These are phyloP conservation scores for Diplocarpon rosae DNA, from an alignment of 2,329 filamentous ascomycete species.

Conservation along the genomic window DNA sequence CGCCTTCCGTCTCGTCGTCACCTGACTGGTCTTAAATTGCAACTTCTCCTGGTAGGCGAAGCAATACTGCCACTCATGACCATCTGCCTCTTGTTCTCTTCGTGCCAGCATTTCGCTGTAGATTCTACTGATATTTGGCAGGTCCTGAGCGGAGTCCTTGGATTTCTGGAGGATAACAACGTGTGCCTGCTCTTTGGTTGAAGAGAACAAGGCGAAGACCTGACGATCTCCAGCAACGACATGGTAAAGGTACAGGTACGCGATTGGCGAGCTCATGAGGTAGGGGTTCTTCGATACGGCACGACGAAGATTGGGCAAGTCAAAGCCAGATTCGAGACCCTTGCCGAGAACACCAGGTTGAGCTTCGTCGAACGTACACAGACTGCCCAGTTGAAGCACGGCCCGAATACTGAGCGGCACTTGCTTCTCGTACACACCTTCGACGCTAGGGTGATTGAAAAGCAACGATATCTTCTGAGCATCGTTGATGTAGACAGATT, in stretches of 20 bases:
- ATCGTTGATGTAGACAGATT: constrained; percentile 78
- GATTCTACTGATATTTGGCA: constrained; percentile 83
- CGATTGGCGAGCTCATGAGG: constrained; percentile 60
- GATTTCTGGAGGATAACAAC: constrained; percentile 79
- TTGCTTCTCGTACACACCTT: constrained; percentile 94
- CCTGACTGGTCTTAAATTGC: constrained; percentile 75
- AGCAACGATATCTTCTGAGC: constrained; percentile 70
- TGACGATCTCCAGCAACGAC: constrained; percentile 83
- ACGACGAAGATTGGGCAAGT: constrained; percentile 64
- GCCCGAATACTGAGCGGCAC: constrained; percentile 79
- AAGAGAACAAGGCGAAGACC: constrained; percentile 89
- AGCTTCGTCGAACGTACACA: constrained; percentile 85
- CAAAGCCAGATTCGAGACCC: constrained; percentile 88
- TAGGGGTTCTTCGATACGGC: constrained; percentile 61
- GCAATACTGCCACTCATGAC: constrained; percentile 64
- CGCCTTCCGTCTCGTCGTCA: constrained; percentile 82
- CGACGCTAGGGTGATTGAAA: constrained; percentile 87
- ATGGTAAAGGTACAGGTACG: constrained; percentile 88
- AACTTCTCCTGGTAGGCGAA: constrained; percentile 82
- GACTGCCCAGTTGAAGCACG: constrained; percentile 77
- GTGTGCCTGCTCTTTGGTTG: constrained; percentile 65
- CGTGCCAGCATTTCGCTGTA: constrained; percentile 67
- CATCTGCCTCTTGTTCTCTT: constrained; percentile 53
- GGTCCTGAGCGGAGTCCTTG: constrained; percentile 64
- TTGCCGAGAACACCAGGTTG: constrained; percentile 86